These are phyloP conservation scores for Aspergillus jensenii DNA, from an alignment of 2,329 filamentous ascomycete species.

Conservation along the genomic window DNA sequence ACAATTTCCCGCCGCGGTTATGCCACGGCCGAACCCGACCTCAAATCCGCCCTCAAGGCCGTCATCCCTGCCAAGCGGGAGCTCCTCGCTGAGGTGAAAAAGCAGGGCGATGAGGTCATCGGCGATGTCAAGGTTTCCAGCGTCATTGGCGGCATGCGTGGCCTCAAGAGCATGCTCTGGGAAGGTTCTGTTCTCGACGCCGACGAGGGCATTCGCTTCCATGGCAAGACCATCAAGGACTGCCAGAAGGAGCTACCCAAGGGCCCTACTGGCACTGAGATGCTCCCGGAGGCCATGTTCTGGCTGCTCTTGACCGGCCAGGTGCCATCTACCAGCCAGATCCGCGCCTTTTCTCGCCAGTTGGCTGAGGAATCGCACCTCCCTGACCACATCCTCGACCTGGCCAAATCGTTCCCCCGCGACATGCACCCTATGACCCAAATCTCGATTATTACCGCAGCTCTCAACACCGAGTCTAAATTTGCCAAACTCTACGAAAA, in stretches of 20 bases:
- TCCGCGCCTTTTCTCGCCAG: slow-evolving; percentile 78
- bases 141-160: slow-evolving; percentile 94
- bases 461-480: slow-evolving; percentile 90
- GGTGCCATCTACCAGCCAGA: slow-evolving; percentile 79
- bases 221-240: slow-evolving; percentile 96
- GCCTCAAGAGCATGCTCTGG: slow-evolving; percentile 97
- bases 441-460: slow-evolving; percentile 89
- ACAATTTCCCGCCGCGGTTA: slow-evolving; percentile 29
- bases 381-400: slow-evolving; percentile 77
- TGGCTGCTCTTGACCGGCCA: slow-evolving; percentile 95
- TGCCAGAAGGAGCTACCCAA: slow-evolving; percentile 93
- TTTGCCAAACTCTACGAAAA: slow-evolving; percentile 92
- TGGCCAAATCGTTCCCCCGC: slow-evolving; percentile 85
- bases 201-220: slow-evolving; percentile 96
- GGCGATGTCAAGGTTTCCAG: slow-evolving; percentile 94
- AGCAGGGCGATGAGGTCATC: slow-evolving; percentile 75
- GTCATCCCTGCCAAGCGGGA: slow-evolving; percentile 91
- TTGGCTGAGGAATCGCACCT: slow-evolving; percentile 82
- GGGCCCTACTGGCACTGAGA: slow-evolving; percentile 84
- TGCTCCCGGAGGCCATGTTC: slow-evolving; percentile 99
- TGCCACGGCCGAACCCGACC: slow-evolving; percentile 75
- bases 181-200: slow-evolving; percentile 96
- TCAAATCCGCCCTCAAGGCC: slow-evolving; percentile 82
- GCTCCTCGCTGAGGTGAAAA: slow-evolving; percentile 90
- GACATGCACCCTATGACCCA: slow-evolving; percentile 98